A percentile compares a stretch with the other conserved stretches of the same genome.
These are phyloP conservation scores for Fraxinus albicans DNA, from an alignment of 305 asterid species.

Conservation along the genomic window DNA sequence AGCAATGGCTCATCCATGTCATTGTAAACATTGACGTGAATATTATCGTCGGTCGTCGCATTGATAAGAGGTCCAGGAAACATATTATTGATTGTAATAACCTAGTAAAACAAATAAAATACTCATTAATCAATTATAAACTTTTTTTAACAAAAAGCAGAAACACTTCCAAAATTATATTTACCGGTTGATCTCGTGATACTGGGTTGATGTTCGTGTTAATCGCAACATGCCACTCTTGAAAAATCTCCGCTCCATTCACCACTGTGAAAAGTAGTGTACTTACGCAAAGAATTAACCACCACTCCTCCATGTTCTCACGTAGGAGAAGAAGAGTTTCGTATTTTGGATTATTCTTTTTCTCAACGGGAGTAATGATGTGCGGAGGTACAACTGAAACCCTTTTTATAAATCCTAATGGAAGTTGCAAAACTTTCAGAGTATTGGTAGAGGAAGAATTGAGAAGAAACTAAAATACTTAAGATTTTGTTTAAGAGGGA, in stretches of 20 bases:
- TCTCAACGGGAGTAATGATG: not conserved
- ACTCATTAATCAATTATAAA: not conserved
- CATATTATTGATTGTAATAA: slow-evolving; percentile 62
- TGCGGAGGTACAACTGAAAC: not conserved
- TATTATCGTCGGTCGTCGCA: slow-evolving; percentile 51
- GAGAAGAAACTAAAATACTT: not conserved
- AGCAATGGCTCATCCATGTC: slow-evolving; percentile 59
- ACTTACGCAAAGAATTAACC: slow-evolving; percentile 28
- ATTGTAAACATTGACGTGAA: slow-evolving; percentile 60
- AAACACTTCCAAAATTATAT: not conserved
- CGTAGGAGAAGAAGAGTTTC: not conserved
- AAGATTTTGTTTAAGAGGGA: not conserved
- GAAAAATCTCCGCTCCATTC: slow-evolving; percentile 36
- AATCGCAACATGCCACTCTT: slow-evolving; percentile 57
- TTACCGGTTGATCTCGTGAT: slow-evolving; percentile 51
- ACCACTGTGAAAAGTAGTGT: slow-evolving; percentile 17
- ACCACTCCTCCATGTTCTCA: slow-evolving; percentile 14
- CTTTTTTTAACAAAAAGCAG: too few relatives aligned
- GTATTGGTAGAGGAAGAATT: not conserved
- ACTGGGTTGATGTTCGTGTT: slow-evolving; percentile 37
- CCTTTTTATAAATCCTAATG: not conserved
- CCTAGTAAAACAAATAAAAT: slow-evolving; percentile 26
- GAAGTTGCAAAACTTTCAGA: slow-evolving; percentile 28
- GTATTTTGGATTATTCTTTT: not conserved
- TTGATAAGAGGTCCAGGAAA: slow-evolving; percentile 80